phyloP scores from a whole-genome alignment of 164 flowering plant genomes.

The Macadamia integrifolia region DNA sequence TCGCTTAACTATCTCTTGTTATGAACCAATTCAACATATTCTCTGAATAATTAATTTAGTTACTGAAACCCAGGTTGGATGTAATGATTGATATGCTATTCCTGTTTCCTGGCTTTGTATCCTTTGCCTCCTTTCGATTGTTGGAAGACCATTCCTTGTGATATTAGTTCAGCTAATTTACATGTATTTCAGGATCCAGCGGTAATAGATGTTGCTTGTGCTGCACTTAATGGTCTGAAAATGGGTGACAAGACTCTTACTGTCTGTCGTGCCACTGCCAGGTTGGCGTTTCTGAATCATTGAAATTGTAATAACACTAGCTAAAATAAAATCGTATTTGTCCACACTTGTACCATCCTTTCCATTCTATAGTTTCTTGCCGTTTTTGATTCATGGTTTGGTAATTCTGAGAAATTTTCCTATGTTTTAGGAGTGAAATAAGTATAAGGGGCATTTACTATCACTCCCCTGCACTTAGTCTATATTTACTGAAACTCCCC shows the following conservation, averaged over 20 bases:
- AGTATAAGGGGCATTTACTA: too few species aligned
- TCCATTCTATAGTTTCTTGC: too few species aligned
- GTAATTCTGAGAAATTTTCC: background rate
- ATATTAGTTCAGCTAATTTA: slow-evolving; percentile 26
- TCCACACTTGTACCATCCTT: too few species aligned
- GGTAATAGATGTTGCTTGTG: slow-evolving; percentile 82
- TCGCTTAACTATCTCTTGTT: too few species aligned
- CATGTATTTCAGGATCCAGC: slow-evolving; percentile 53
- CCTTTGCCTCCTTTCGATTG: background rate
- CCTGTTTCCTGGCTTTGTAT: background rate
- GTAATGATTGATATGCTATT: too few species aligned
- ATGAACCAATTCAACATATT: too few species aligned
- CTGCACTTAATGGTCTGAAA: slow-evolving; percentile 79
- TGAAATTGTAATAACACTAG: background rate
- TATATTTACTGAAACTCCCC: too few species aligned
- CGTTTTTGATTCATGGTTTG: background rate
- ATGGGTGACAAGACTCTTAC: slow-evolving; percentile 88
- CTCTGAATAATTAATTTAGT: too few species aligned
- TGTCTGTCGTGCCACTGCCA: slow-evolving; percentile 71
- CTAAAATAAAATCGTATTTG: too few species aligned
- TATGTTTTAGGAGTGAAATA: too few species aligned
- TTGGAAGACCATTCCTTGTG: slow-evolving; percentile 13
- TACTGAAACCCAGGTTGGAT: too few species aligned
- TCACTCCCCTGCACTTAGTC: too few species aligned
- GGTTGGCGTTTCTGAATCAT: slow-evolving; percentile 32